These are phyloP conservation scores for Primulina tabacum DNA, from an alignment of 257 asterid species.

Conservation along the genomic window DNA sequence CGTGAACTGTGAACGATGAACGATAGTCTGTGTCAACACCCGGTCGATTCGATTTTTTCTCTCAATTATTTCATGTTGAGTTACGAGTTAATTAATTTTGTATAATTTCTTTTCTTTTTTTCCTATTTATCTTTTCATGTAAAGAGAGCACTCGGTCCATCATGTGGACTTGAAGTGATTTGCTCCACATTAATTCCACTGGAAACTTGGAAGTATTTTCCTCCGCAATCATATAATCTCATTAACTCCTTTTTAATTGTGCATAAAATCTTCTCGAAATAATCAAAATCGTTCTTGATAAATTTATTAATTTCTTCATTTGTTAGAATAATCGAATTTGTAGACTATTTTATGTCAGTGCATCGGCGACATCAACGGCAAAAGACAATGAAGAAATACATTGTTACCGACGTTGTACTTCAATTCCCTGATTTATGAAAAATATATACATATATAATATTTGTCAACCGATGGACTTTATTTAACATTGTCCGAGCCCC, in stretches of 20 bases:
- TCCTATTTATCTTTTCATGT: neutral
- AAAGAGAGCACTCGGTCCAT: slow-evolving; percentile 65
- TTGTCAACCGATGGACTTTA: slow-evolving; percentile 39
- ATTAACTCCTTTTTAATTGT: too few relatives aligned
- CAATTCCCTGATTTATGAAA: slow-evolving; percentile 29
- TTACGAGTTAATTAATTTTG: slow-evolving; percentile 12
- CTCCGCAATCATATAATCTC: neutral
- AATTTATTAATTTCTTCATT: neutral
- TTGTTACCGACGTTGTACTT: slow-evolving; percentile 35
- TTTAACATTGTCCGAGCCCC: neutral
- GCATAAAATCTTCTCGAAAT: neutral
- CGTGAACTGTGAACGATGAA: slow-evolving; percentile 9
- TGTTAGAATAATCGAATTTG: neutral
- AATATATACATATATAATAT: neutral
- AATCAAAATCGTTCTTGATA: neutral
- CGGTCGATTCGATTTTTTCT: neutral
- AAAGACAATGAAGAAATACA: slow-evolving; percentile 6
- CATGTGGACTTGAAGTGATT: slow-evolving; percentile 67
- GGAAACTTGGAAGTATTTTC: neutral
- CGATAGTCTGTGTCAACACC: neutral
- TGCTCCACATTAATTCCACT: slow-evolving; percentile 18
- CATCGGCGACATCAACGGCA: slow-evolving; percentile 29
- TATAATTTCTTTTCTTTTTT: slow-evolving; percentile 7
- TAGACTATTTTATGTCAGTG: neutral
- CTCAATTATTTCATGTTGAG: slow-evolving; percentile 40